A percentile compares a stretch with the other conserved stretches of the same genome.
These are phyloP conservation scores for Gaultheria prostrata DNA, from an alignment of 148 eudicot genomes.

Conservation along the genomic window DNA sequence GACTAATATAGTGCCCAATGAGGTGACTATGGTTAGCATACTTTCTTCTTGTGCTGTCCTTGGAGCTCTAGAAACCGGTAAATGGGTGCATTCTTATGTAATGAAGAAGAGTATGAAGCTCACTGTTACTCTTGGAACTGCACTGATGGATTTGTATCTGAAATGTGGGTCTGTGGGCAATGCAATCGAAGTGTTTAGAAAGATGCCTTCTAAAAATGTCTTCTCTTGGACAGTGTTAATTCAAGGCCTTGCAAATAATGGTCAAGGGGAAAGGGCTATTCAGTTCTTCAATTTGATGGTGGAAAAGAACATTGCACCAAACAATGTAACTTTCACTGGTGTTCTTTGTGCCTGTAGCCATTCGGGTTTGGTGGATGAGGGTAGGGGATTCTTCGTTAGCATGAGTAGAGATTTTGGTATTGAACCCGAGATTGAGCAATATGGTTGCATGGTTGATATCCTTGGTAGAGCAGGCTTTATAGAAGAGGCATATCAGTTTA, in stretches of 20 bases:
- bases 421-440: slow-evolving; percentile 41
- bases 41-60: slow-evolving; percentile 38
- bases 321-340: slow-evolving; percentile 36
- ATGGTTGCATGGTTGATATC: slow-evolving; percentile 42
- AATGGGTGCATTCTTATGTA: slow-evolving; percentile 41
- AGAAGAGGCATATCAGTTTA: slow-evolving; percentile 37
- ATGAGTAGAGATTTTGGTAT: slow-evolving; percentile 35
- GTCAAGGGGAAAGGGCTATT: slow-evolving; percentile 37
- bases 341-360: slow-evolving; percentile 42
- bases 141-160: slow-evolving; percentile 37
- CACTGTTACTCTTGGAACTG: slow-evolving; percentile 34
- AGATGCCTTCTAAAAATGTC: slow-evolving; percentile 32
- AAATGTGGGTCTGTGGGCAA: slow-evolving; percentile 36
- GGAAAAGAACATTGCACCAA: slow-evolving; percentile 25
- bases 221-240: slow-evolving; percentile 40
- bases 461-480: slow-evolving; percentile 43
- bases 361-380: slow-evolving; percentile 39
- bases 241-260: slow-evolving; percentile 42
- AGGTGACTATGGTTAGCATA: slow-evolving; percentile 42
- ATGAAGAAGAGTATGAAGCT: slow-evolving; percentile 30
- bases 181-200: slow-evolving; percentile 36
- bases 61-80: slow-evolving; percentile 41
- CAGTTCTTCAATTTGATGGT: slow-evolving; percentile 29
- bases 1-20: slow-evolving; percentile 32
- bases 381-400: slow-evolving; percentile 19